Evolutionary conservation across 2,329 filamentous ascomycete species (phyloP).

Genomic region (Purpureocillium lavendulum): DNA sequence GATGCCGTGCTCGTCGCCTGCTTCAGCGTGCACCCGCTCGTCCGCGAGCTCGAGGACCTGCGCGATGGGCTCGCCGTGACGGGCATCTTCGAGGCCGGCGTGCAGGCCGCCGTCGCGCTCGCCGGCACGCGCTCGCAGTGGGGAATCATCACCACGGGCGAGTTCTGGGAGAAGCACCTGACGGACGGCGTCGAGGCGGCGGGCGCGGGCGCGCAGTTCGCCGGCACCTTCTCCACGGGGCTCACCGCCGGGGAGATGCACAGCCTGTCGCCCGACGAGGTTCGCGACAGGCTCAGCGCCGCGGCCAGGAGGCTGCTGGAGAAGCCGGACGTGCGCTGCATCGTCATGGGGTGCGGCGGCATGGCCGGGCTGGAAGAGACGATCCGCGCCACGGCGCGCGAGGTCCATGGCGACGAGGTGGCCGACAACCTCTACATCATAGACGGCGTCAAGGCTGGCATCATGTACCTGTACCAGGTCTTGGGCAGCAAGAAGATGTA

Average conservation of each 20-base stretch:
- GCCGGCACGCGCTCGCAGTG: slow-evolving; percentile 42
- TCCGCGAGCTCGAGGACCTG: slow-evolving; percentile 53
- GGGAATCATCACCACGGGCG: slow-evolving; percentile 83
- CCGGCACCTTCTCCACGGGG: slow-evolving; percentile 75
- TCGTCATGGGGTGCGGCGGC: slow-evolving; percentile 83
- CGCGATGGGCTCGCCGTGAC: slow-evolving; percentile 16
- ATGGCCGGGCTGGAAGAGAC: slow-evolving; percentile 80
- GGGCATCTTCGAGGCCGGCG: slow-evolving; percentile 83
- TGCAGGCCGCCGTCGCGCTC: slow-evolving; percentile 54
- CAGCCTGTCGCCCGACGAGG: slow-evolving; percentile 53
- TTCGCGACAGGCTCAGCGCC: slow-evolving; percentile 56
- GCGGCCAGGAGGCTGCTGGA: slow-evolving; percentile 60
- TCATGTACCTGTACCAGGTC: slow-evolving; percentile 52
- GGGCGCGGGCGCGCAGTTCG: slow-evolving; percentile 46
- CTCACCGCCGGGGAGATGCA: slow-evolving; percentile 76
- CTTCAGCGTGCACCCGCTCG: slow-evolving; percentile 77
- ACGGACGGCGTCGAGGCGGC: slow-evolving; percentile 48
- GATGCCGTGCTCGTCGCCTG: slow-evolving; percentile 83
- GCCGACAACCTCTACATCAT: slow-evolving; percentile 45
- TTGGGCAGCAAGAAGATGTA: slow-evolving; percentile 33
- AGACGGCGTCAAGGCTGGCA: slow-evolving; percentile 69
- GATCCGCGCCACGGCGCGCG: slow-evolving; percentile 60
- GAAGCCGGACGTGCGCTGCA: slow-evolving; percentile 43
- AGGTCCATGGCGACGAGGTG: slow-evolving; percentile 27
- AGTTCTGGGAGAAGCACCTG: slow-evolving; percentile 72